Percentiles rank a stretch among this genome's conserved stretches.
Evolutionary conservation across 2,329 filamentous ascomycete genomes (phyloP).

Genomic region (Pseudocercospora fuligena): DNA sequence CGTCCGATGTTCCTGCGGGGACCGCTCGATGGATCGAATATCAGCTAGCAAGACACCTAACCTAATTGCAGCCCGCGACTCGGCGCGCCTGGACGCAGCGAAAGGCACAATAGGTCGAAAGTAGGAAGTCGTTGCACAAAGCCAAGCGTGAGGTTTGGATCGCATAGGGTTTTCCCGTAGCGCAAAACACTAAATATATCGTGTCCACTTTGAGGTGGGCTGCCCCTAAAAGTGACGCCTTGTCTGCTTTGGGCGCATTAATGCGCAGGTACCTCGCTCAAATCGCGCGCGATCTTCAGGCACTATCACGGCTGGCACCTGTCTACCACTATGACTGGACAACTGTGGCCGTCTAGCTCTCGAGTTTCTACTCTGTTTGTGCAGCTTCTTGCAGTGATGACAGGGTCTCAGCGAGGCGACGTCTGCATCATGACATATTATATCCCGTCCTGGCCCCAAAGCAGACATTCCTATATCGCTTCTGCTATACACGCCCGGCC

Average conservation of each 20-base stretch:
- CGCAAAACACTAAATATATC: slow-evolving; percentile 11
- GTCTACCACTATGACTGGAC: slow-evolving; percentile 16
- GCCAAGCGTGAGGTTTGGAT: slow-evolving; percentile 14
- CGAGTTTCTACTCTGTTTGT: slow-evolving; percentile 19
- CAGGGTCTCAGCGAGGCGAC: slow-evolving; percentile 18
- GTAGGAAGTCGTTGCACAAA: slow-evolving; percentile 10
- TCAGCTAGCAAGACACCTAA: slow-evolving; percentile 2
- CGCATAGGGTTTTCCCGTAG: not conserved
- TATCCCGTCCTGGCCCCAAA: not conserved
- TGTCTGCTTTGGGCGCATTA: slow-evolving; percentile 15
- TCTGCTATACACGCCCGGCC: not conserved
- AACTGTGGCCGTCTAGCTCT: slow-evolving; percentile 9
- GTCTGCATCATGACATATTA: slow-evolving; percentile 17
- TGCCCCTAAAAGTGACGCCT: slow-evolving; percentile 10
- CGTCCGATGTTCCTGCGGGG: slow-evolving; percentile 19
- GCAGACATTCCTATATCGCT: not conserved
- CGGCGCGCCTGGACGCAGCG: slow-evolving; percentile 8
- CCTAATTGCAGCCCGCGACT: slow-evolving; percentile 8
- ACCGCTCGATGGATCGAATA: slow-evolving; percentile 11
- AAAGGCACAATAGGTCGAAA: not conserved
- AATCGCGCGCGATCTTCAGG: slow-evolving; percentile 21
- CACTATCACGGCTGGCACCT: slow-evolving; percentile 23
- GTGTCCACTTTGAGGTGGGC: slow-evolving; percentile 2
- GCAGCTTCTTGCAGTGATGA: slow-evolving; percentile 13
- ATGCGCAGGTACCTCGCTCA: slow-evolving; percentile 5